phyloP scores from a whole-genome alignment of 176 grass and related monocot genomes.

The Triticum urartu region DNA sequence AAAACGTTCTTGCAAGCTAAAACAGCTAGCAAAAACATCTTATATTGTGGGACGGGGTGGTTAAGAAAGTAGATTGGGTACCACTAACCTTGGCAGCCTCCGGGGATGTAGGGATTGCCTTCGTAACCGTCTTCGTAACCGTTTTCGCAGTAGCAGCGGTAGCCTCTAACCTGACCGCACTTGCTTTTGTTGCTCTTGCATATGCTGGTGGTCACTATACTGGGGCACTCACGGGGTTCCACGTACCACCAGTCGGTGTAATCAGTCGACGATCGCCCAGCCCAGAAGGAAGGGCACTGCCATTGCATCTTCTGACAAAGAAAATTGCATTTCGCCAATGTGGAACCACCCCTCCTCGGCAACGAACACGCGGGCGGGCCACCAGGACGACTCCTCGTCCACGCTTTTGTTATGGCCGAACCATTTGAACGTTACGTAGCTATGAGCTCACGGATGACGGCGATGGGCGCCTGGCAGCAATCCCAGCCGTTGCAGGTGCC shows the following conservation, averaged over 20 bases:
- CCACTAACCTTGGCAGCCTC: not conserved
- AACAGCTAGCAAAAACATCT: too few species aligned
- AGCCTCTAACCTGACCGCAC: not conserved
- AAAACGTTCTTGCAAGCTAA: too few species aligned
- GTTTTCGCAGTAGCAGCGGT: not conserved
- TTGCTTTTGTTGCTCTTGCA: not conserved
- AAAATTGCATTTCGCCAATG: too few species aligned
- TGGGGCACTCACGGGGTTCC: not conserved
- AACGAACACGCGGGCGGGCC: not conserved
- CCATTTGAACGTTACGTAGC: not conserved
- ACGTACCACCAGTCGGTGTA: not conserved
- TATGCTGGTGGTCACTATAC: not conserved
- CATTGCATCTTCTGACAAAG: not conserved
- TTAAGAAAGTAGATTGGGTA: too few species aligned
- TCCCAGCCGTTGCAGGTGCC: not conserved
- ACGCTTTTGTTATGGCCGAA: not conserved
- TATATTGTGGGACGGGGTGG: too few species aligned
- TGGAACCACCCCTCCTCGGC: not conserved
- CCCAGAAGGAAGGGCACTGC: not conserved
- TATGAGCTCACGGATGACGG: not conserved
- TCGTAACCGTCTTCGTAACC: not conserved
- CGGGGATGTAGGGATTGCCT: not conserved
- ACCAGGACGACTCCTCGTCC: not conserved
- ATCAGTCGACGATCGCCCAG: rapidly evolving
- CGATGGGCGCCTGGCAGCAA: not conserved